Base-by-base conservation (phyloP, 768 basidiomycete genomes). In the Suillus tomentosus region DNA sequence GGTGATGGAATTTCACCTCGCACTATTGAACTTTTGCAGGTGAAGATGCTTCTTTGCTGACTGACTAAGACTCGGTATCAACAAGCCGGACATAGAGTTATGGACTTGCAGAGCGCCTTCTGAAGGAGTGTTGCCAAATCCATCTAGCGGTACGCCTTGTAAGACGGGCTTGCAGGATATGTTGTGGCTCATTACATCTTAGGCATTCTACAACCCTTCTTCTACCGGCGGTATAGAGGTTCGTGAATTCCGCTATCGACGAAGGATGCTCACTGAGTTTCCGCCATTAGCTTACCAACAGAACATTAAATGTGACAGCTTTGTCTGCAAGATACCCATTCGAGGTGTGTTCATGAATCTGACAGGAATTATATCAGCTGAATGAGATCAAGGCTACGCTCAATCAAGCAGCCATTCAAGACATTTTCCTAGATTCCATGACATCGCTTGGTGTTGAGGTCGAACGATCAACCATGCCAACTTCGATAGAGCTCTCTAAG, bases 121-220 rank as follows among this genome's bases (percentile, higher is more conserved):
- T 91, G 27, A 78, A 74, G 27, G 83, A 90, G 72, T 89, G 83
- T 7, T 84, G 84, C 66, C 86, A 87, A 60, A 79, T 93, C 77
- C 83, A 89, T 64, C 80, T 85, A 74, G 86, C 87, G 43, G 90
- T 91, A 69, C 67, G 84, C 73, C 27, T 36, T 36, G 50, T 64
- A 19, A n/a, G 3, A 34, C 7, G 48, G 39, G n/a, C 36, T 13
- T 2, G 3, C 36, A 43, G 27, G 48, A 48, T 43, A 59, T 22
- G 65, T 40, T 22, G 65, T 40, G 31, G 5, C n/a, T 48, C 27
- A 36, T 2, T 64, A 24, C 14, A 40, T 40, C 31, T 4, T 58
- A 92, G 90, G 86, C 90, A 5, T 91, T 92, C 72, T 92, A 92
- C 68, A 87, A 90, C 67, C 90, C 90, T 2, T 78, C 81, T 36